Evolutionary conservation across 1,139 yeast species (phyloP).

Genomic region (Pneumocystis wakefieldiae): DNA sequence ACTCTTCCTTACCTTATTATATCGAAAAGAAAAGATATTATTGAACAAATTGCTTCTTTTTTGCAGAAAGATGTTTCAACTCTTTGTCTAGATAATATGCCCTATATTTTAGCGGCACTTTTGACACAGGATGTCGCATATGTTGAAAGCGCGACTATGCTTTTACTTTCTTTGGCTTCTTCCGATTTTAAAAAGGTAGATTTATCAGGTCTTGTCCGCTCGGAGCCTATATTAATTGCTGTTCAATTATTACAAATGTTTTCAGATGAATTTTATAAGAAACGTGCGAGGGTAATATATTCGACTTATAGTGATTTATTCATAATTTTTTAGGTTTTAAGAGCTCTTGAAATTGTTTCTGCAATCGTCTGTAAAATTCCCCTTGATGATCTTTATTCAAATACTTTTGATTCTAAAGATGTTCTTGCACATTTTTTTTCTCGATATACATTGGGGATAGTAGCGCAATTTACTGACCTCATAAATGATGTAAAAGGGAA

Average conservation of each 20-base stretch:
- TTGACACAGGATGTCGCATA: slow-evolving; percentile 33
- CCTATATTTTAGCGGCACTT: slow-evolving; percentile 34
- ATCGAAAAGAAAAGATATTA: slow-evolving; percentile 45
- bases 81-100: slow-evolving; percentile 24
- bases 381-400: neutral
- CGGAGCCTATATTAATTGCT: slow-evolving; percentile 20
- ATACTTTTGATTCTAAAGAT: neutral
- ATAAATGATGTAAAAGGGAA: slow-evolving; percentile 60
- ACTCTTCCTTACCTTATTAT: slow-evolving; percentile 66
- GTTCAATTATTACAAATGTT: slow-evolving; percentile 24
- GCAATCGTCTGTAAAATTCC: neutral
- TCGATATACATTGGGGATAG: slow-evolving; percentile 57
- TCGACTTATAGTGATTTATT: slow-evolving; percentile 15
- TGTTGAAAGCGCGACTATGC: slow-evolving; percentile 33
- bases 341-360: slow-evolving; percentile 1
- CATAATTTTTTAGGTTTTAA: slow-evolving; percentile 5
- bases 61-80: slow-evolving; percentile 17
- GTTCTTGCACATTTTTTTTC: slow-evolving; percentile 25
- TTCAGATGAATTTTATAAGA: slow-evolving; percentile 6
- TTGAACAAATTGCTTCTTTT: slow-evolving; percentile 41
- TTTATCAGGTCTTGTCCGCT: slow-evolving; percentile 32
- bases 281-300: slow-evolving; percentile 12
- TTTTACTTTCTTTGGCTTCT: slow-evolving; percentile 37
- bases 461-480: slow-evolving; percentile 64
- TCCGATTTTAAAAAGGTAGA: slow-evolving; percentile 31